Conservation (phyloP, 2,329 filamentous ascomycete genomes). For the Sarocladiaceae sp. region DNA sequence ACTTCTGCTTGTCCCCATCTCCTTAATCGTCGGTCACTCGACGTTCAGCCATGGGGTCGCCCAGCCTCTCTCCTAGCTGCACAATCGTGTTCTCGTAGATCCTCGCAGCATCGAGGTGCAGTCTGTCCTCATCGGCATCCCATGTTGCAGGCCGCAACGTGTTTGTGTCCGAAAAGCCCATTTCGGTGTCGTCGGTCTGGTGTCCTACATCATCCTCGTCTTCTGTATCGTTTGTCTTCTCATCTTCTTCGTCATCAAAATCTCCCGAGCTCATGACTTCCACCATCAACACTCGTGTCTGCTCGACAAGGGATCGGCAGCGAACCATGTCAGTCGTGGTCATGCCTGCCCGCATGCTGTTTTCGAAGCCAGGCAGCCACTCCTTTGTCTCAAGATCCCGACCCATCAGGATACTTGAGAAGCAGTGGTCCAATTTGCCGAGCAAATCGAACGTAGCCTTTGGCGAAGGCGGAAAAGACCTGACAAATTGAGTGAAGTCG, state of each 20-base stretch:
- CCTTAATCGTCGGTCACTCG: conserved; percentile 5
- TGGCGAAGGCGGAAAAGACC: conserved; percentile 58
- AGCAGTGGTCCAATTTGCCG: conserved; percentile 75
- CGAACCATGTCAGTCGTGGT: conserved; percentile 81
- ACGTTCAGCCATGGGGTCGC: conserved; percentile 25
- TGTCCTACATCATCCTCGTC: conserved; percentile 24
- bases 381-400: conserved; percentile 60
- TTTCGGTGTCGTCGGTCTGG: conserved; percentile 21
- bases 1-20: too few species aligned
- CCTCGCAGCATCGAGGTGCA: conserved; percentile 64
- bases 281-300: conserved; percentile 64
- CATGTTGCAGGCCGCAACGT: conserved; percentile 11
- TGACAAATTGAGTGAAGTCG: conserved; percentile 64
- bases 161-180: neutral
- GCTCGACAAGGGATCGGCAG: conserved; percentile 73
- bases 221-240: conserved; percentile 29
- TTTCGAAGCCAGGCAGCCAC: conserved; percentile 63
- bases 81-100: conserved; percentile 78
- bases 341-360: conserved; percentile 56
- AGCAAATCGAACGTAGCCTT: conserved; percentile 64
- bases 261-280: conserved; percentile 51
- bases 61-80: conserved; percentile 63
- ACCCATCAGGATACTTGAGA: conserved; percentile 67
- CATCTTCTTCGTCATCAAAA: conserved; percentile 35
- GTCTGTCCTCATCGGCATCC: conserved; percentile 41